Percentiles rank a stretch among this genome's conserved stretches.
phyloP scores from a whole-genome alignment of 805 yeast species.

The Phaffomyces thermotolerans region DNA sequence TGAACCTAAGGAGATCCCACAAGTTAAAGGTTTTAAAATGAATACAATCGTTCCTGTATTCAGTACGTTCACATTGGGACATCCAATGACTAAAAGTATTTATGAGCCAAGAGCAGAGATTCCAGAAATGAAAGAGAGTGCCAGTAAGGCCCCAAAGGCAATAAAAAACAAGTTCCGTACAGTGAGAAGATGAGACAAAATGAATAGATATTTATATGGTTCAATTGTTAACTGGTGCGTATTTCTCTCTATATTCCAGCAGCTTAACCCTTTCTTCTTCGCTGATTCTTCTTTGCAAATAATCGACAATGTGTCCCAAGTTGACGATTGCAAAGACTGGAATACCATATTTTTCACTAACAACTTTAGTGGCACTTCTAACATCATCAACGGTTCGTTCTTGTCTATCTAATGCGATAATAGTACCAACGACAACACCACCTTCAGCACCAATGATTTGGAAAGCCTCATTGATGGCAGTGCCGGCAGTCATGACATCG shows the following conservation, averaged over 20 bases:
- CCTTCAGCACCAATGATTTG: constrained; percentile 60
- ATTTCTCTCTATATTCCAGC: constrained; percentile 44
- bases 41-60: constrained; percentile 85
- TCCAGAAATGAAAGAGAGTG: constrained; percentile 23
- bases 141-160: constrained; percentile 36
- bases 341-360: constrained; percentile 60
- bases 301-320: constrained; percentile 64
- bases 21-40: constrained; percentile 82
- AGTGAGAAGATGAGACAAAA: constrained; percentile 39
- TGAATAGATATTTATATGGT: not conserved
- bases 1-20: constrained; percentile 55
- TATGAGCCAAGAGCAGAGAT: constrained; percentile 42
- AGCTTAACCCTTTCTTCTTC: constrained; percentile 51
- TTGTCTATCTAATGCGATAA: constrained; percentile 92
- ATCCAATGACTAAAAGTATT: constrained; percentile 70
- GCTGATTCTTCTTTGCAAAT: constrained; percentile 48
- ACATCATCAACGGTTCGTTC: constrained; percentile 67
- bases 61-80: constrained; percentile 71
- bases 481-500: constrained; percentile 98
- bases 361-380: constrained; percentile 75
- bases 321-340: constrained; percentile 82
- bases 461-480: constrained; percentile 94
- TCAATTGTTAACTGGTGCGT: constrained; percentile 19
- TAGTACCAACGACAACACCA: constrained; percentile 75
- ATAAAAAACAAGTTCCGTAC: constrained; percentile 50